Evolutionary conservation across 176 grass and related monocot genomes (phyloP), one percentile per base, ranked within the genome.

Genomic region (Carex kokanica): DNA sequence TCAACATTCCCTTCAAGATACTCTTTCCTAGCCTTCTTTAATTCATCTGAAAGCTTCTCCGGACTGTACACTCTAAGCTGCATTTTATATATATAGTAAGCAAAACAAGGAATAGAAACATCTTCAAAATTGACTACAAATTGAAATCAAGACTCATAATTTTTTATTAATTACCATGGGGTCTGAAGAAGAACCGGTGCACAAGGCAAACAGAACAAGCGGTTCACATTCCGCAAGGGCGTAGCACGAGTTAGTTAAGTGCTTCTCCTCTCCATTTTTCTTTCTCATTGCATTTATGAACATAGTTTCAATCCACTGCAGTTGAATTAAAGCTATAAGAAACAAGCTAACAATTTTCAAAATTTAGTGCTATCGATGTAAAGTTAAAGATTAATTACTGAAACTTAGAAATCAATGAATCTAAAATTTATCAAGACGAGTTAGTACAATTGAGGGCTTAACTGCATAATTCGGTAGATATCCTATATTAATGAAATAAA

Each of bases 11-110:
- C 85, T 85, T 93, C 90, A 78, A 98, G 89, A 61, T 94, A 98
- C 81, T 94, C 92, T 82, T 82, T 84, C 91, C 90, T 98, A 3
- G 95, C 92, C 24, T 90, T 89, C 84, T 98, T 88, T 85, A 98
- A 83, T 86, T 94, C 95, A 8, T 94, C 89, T 27, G 71, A 63
- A 62, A 98, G 53, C 78, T 90, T 91, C 84, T 94, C 94, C 1
- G 87, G 90, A 61, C 85, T 98, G 86, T 98, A 98, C 64, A 93
- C 90, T 69, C 88, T 86, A 67, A 98, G 87, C 95, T 98, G 90
- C 68, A 79, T 56, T 77, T n/a, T n/a, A n/a, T n/a, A n/a, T 38
- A 49, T 24, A 49, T 49, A 23, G 41, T 47, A 49, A 45, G 34
- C 3, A 41, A 1, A 40, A 41, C 24, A 1, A 47, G 25, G 12